Evolutionary conservation across 805 yeast species (phyloP).

Genomic region (Lipomyces kockii): DNA sequence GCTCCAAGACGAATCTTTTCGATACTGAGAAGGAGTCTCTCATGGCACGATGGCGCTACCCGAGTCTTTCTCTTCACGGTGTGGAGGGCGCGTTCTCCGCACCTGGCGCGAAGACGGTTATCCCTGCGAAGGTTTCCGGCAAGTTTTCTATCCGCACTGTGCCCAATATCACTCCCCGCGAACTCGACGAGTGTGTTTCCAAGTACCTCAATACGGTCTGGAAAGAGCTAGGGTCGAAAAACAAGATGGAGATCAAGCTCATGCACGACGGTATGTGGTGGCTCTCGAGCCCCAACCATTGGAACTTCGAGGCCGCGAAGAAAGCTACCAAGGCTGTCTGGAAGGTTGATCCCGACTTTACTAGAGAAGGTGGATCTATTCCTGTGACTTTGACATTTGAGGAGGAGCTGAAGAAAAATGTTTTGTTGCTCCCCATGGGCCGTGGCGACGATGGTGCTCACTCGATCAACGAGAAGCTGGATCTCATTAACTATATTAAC

Average conservation of each 20-base stretch:
- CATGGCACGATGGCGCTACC: conserved; percentile 99
- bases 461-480: conserved; percentile 93
- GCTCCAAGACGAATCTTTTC: conserved; percentile 81
- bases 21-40: conserved; percentile 80
- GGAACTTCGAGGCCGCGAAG: conserved; percentile 89
- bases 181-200: conserved; percentile 76
- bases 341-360: conserved; percentile 93
- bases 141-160: conserved; percentile 97
- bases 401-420: conserved; percentile 80
- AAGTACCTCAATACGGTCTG: conserved; percentile 71
- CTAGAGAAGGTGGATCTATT: conserved; percentile 99
- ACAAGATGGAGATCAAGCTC: conserved; percentile 70
- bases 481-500: conserved; percentile 84
- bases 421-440: conserved; percentile 93
- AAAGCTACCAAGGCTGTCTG: conserved; percentile 94
- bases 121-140: conserved; percentile 92
- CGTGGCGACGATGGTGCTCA: conserved; percentile 99
- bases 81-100: conserved; percentile 96
- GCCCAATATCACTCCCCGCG: conserved; percentile 83
- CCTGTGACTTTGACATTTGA: conserved; percentile 96
- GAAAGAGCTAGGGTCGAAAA: conserved; percentile 73
- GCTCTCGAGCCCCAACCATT: conserved; percentile 93
- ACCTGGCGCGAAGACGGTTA: conserved; percentile 97
- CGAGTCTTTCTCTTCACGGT: conserved; percentile 94
- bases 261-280: conserved; percentile 96